Percentiles rank a stretch among this genome's conserved stretches.
These are phyloP conservation scores for Botryotinia convoluta DNA, from an alignment of 2,329 filamentous ascomycete species.

Conservation along the genomic window DNA sequence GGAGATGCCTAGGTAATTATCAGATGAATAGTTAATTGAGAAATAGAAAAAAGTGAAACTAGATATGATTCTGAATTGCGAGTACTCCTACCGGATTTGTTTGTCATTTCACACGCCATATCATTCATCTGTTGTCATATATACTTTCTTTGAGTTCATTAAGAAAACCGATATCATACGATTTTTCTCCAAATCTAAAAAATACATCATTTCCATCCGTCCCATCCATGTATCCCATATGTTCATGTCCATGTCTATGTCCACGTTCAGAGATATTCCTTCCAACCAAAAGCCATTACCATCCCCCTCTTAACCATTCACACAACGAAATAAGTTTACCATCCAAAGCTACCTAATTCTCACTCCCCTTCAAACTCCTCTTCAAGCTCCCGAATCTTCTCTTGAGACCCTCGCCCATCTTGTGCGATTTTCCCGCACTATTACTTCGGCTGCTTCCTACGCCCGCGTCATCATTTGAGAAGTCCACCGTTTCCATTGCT, in stretches of 20 bases:
- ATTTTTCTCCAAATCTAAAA: background rate
- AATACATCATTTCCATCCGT: background rate
- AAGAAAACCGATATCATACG: background rate
- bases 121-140: background rate
- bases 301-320: background rate
- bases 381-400: constrained; percentile 53
- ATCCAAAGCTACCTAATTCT: background rate
- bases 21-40: background rate
- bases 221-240: background rate
- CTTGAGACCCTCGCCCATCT: constrained; percentile 51
- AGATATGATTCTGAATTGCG: background rate
- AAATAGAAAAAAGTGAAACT: background rate
- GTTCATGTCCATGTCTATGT: background rate
- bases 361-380: constrained; percentile 38
- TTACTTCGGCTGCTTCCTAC: constrained; percentile 30
- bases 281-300: background rate
- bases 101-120: background rate
- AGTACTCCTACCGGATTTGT: background rate
- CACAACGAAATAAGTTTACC: background rate
- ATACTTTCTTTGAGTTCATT: background rate
- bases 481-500: constrained; percentile 21
- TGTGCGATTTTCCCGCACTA: constrained; percentile 41
- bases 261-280: background rate
- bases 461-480: background rate
- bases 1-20: background rate